Evolutionary conservation across 2,329 filamentous ascomycete species (phyloP).

Genomic region (Pseudopithomyces chartarum): DNA sequence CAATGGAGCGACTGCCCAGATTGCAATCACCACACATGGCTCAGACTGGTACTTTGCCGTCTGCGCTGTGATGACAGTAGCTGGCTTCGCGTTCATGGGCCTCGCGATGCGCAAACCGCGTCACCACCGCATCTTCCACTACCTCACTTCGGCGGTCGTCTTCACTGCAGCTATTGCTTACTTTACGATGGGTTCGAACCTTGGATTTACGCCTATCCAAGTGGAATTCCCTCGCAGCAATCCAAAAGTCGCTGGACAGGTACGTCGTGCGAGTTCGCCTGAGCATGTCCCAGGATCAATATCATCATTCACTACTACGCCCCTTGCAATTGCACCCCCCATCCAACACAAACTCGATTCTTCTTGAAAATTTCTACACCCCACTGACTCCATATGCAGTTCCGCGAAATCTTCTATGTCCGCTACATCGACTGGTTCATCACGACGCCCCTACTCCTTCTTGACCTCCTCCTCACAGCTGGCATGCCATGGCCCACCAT

Average conservation of each 20-base stretch:
- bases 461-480: slow-evolving; percentile 66
- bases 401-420: slow-evolving; percentile 69
- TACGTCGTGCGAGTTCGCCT: no score
- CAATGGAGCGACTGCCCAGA: slow-evolving; percentile 55
- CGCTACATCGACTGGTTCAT: slow-evolving; percentile 69
- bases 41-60: slow-evolving; percentile 69
- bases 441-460: slow-evolving; percentile 67
- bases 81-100: slow-evolving; percentile 60
- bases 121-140: slow-evolving; percentile 65
- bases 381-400: slow-evolving; percentile 26
- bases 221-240: slow-evolving; percentile 61
- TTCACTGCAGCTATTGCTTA: slow-evolving; percentile 66
- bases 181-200: slow-evolving; percentile 69
- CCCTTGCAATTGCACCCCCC: no score
- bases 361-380: no score
- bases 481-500: slow-evolving; percentile 69
- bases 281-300: no score
- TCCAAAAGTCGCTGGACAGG: slow-evolving; percentile 51
- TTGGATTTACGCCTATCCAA: slow-evolving; percentile 66
- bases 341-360: no score
- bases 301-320: no score
- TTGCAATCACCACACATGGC: slow-evolving; percentile 63
- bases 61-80: slow-evolving; percentile 62
- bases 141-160: slow-evolving; percentile 64
- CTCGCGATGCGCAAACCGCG: slow-evolving; percentile 60